Evolutionary conservation across 2,329 filamentous ascomycete genomes (phyloP).

Genomic region (Apiospora marii): DNA sequence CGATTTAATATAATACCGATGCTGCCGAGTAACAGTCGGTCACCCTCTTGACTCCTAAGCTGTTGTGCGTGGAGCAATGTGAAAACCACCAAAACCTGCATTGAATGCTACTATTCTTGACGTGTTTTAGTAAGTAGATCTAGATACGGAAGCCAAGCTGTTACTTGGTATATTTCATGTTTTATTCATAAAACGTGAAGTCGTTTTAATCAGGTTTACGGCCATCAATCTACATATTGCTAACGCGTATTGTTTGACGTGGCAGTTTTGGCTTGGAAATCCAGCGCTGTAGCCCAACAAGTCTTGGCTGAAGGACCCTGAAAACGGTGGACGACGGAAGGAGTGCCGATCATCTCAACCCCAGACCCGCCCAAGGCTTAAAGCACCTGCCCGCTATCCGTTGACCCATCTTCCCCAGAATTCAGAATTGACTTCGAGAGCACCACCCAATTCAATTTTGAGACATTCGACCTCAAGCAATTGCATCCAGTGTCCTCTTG

Average conservation of each 20-base stretch:
- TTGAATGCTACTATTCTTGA: background rate
- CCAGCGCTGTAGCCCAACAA: background rate
- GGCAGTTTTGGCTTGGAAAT: background rate
- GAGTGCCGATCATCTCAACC: background rate
- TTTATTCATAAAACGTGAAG: background rate
- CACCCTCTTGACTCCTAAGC: background rate
- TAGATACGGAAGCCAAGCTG: background rate
- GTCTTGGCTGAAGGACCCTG: background rate
- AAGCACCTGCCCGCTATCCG: background rate
- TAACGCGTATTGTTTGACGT: background rate
- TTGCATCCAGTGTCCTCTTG: background rate
- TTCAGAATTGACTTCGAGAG: background rate
- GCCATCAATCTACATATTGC: background rate
- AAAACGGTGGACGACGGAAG: background rate
- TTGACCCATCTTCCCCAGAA: conserved; percentile 12
- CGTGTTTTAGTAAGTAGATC: background rate
- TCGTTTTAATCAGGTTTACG: background rate
- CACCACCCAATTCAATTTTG: no score
- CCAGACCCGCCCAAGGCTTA: background rate
- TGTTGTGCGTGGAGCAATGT: background rate
- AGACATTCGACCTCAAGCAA: no score
- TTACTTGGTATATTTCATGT: background rate
- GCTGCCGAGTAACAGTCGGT: background rate
- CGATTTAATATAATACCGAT: conserved; percentile 4
- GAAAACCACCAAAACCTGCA: background rate